Evolutionary conservation across 176 grass and related monocot species (phyloP), one percentile per base, ranked within the genome.

Genomic region (Metroxylon sagu): DNA sequence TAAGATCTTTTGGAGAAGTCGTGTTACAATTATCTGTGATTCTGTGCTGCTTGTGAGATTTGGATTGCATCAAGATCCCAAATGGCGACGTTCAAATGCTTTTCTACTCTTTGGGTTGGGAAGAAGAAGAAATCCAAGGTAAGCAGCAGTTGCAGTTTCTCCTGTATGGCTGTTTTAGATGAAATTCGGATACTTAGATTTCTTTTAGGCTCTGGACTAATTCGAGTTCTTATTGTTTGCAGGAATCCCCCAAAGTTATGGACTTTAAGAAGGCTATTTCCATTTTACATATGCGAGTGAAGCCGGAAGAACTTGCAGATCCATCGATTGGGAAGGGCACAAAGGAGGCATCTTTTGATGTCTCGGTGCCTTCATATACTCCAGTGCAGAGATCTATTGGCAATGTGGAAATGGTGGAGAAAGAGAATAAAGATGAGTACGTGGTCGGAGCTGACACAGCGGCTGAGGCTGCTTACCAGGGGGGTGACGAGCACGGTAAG

Each of bases 111-210:
- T 61, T 71, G 85, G 48, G 49, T 30, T 25, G 66, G 69, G 35
- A 82, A 67, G 73, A 71, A 71, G 65, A 85, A 85, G 66, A 82
- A 72, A 83, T 76, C 62, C 1, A 79, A 89, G 71, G 88, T 90
- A 21, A 56, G 57, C 50, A 53, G 21, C 21, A 1, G 21, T 23
- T 23, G 21, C 1, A 23, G 21, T 23, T 23, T 23, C 21, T 23
- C 21, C 21, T 23, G 21, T 23, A 23, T 23, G 21, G 21, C 21
- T 23, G 1, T 23, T 23, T 23, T 23, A 23, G 21, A 23, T 23
- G 21, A 23, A 23, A 23, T 23, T 23, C 21, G 21, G 21, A 23
- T 23, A 23, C 21, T 23, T 23, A 0, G 21, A 23, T 23, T 23
- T 23, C 21, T 23, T 23, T 23, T 23, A 23, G 21, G 21, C 21